Percentiles rank a stretch among this genome's conserved stretches.
Evolutionary conservation across 768 basidiomycete species (phyloP).

Genomic region (Dictyophora rubrovolvata): DNA sequence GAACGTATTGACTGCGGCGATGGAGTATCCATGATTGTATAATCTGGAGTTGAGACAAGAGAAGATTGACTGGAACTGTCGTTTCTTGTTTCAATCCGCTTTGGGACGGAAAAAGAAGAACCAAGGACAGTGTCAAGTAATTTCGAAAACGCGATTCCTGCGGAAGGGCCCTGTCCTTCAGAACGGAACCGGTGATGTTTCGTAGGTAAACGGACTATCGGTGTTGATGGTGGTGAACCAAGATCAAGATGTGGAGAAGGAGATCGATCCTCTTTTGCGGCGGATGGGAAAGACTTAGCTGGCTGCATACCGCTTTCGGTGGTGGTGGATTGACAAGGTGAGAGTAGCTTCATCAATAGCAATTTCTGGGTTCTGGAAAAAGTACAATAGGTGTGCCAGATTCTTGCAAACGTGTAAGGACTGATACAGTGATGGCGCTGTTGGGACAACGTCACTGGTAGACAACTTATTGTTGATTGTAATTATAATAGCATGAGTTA

Average conservation of each 20-base stretch:
- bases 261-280: neutral
- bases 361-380: neutral
- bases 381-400: neutral
- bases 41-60: slow-evolving; percentile 35
- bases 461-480: neutral
- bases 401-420: neutral
- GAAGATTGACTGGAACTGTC: slow-evolving; percentile 31
- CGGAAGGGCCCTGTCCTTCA: neutral
- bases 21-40: slow-evolving; percentile 33
- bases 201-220: slow-evolving; percentile 3
- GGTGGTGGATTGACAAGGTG: neutral
- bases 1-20: slow-evolving; percentile 23
- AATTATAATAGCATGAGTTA: too few species aligned
- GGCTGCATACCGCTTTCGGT: neutral
- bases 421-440: neutral
- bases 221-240: neutral
- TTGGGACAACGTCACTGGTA: neutral
- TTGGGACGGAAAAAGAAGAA: slow-evolving; percentile 21
- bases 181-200: slow-evolving; percentile 1
- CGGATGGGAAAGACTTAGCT: neutral
- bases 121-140: slow-evolving; percentile 26
- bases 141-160: slow-evolving; percentile 12
- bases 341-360: neutral
- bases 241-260: neutral
- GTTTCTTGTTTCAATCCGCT: slow-evolving; percentile 21